Evolutionary conservation across 495 filamentous ascomycete genomes (phyloP).

Genomic region (Acidiella bohemica): DNA sequence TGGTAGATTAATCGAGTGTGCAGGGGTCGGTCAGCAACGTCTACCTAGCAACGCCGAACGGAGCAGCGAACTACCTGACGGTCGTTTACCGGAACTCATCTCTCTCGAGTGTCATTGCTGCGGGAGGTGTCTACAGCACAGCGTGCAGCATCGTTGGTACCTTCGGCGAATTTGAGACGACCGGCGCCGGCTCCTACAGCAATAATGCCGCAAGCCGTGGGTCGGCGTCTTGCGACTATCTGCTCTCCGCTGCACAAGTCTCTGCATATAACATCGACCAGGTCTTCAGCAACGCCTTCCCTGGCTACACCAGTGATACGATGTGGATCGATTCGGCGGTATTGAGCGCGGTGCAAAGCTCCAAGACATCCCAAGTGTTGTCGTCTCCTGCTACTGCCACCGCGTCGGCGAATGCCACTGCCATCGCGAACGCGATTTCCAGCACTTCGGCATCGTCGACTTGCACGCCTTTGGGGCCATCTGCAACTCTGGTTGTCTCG

Average conservation of each 20-base stretch:
- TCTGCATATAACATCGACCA: background rate
- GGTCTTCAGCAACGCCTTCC: conserved; percentile 1
- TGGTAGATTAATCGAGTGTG: conserved; percentile 5
- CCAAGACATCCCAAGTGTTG: background rate
- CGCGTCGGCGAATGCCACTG: background rate
- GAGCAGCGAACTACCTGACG: background rate
- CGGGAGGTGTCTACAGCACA: conserved; percentile 7
- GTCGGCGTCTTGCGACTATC: background rate
- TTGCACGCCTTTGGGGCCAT: background rate
- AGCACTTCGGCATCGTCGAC: too few species aligned
- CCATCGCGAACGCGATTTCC: background rate
- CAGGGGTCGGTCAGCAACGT: conserved; percentile 9
- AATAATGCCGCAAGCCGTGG: background rate
- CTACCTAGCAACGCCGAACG: conserved; percentile 8
- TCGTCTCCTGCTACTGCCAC: background rate
- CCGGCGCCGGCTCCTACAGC: background rate
- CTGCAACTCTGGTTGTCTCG: conserved; percentile 3
- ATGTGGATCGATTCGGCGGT: conserved; percentile 2
- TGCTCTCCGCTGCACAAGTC: background rate
- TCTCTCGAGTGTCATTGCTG: conserved; percentile 4
- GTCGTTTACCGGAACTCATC: conserved; percentile 3
- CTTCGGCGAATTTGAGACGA: conserved; percentile 4
- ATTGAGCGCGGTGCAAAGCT: background rate
- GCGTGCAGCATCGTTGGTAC: background rate
- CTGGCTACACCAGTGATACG: background rate